These are phyloP conservation scores for Hygrocybe punicea DNA, from an alignment of 768 basidiomycete species.

Conservation along the genomic window DNA sequence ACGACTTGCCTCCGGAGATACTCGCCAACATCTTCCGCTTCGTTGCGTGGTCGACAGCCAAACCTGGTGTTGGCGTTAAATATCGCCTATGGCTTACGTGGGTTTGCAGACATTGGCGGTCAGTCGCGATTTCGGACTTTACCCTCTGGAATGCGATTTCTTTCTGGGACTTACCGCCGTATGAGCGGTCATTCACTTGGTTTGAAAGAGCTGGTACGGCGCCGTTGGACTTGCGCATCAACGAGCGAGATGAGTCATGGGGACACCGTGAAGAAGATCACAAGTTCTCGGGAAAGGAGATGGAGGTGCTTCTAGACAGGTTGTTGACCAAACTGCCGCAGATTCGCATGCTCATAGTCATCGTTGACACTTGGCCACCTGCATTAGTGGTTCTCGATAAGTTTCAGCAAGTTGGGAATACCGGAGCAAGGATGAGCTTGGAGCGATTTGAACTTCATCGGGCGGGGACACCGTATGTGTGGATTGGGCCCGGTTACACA, in stretches of 20 bases:
- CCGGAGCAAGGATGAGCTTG: conserved; percentile 42
- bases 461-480: conserved; percentile 44
- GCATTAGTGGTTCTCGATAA: conserved; percentile 50
- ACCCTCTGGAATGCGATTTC: conserved; percentile 65
- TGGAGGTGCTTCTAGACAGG: conserved; percentile 48
- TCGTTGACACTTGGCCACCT: conserved; percentile 55
- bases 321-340: conserved; percentile 53
- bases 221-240: conserved; percentile 60
- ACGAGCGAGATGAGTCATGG: conserved; percentile 35
- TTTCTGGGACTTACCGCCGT: conserved; percentile 53
- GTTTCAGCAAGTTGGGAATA: conserved; percentile 37
- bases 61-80: conserved; percentile 34
- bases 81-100: conserved; percentile 52
- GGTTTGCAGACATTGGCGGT: conserved; percentile 58
- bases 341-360: conserved; percentile 57
- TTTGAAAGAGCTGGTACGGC: conserved; percentile 54
- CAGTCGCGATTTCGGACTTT: conserved; percentile 44
- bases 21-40: conserved; percentile 60
- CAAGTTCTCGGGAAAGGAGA: conserved; percentile 40
- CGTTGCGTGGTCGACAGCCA: conserved; percentile 50
- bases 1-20: conserved; percentile 64
- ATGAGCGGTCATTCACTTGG: conserved; percentile 52
- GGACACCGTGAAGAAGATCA: conserved; percentile 23
- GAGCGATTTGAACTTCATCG: conserved; percentile 67
- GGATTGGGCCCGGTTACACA: conserved; percentile 42